Conservation (phyloP, 495 filamentous ascomycete genomes). For the Podospora anserina region DNA sequence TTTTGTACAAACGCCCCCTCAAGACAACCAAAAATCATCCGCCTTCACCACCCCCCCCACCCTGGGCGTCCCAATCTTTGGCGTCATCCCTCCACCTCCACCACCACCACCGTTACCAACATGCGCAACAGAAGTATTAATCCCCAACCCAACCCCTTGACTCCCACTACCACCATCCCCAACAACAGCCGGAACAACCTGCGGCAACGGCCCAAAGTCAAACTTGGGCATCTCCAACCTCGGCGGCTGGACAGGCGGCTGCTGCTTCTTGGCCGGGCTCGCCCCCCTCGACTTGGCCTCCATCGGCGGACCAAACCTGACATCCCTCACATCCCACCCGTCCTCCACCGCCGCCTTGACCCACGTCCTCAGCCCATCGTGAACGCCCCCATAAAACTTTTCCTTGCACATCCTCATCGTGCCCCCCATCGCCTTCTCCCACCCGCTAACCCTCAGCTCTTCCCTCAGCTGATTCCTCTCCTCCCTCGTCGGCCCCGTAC, state of each 20-base stretch:
- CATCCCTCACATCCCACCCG: conserved; percentile 74
- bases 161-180: conserved; percentile 16
- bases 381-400: conserved; percentile 89
- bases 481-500: conserved; percentile 59
- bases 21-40: conserved; percentile 15
- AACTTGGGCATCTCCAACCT: conserved; percentile 58
- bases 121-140: not conserved
- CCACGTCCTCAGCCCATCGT: conserved; percentile 86
- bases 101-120: not conserved
- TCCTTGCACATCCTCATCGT: conserved; percentile 90
- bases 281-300: conserved; percentile 46
- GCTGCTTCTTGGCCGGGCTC: conserved; percentile 42
- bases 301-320: conserved; percentile 66
- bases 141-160: conserved; percentile 9
- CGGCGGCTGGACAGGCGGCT: conserved; percentile 37
- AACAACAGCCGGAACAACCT: not conserved
- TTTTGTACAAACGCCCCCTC: not conserved
- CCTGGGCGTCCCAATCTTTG: not conserved
- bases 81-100: not conserved
- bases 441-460: conserved; percentile 78
- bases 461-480: conserved; percentile 76
- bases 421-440: conserved; percentile 84
- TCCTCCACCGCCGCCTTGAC: conserved; percentile 81
- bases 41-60: not conserved
- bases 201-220: conserved; percentile 29